Percentiles rank a stretch among this genome's conserved stretches.
Conservation (phyloP, 2,329 filamentous ascomycete species). For the Ascochyta pisi region DNA sequence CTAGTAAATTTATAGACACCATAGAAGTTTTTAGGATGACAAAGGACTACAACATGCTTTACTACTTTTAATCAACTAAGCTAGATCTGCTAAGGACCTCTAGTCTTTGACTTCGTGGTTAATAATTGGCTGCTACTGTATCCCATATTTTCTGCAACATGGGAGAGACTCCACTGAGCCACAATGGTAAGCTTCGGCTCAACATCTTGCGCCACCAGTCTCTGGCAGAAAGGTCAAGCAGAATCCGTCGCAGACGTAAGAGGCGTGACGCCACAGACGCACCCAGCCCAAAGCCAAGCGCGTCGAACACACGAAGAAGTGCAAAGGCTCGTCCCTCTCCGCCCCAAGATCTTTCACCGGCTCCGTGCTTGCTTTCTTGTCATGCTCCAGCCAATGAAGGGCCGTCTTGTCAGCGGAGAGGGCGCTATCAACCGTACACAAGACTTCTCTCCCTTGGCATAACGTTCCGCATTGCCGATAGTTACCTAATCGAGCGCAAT, state of each 20-base stretch:
- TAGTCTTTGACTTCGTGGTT: too few relatives aligned
- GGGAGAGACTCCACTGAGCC: neutral
- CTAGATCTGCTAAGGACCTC: too few relatives aligned
- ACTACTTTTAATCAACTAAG: too few relatives aligned
- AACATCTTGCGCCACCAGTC: neutral
- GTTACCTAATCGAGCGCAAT: constrained; percentile 5
- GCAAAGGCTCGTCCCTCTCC: constrained; percentile 21
- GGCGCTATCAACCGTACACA: neutral
- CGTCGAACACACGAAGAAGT: constrained; percentile 20
- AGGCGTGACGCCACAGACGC: constrained; percentile 6
- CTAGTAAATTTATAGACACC: too few relatives aligned
- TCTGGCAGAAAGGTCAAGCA: neutral
- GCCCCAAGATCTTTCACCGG: constrained; percentile 13
- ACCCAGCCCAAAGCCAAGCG: constrained; percentile 14
- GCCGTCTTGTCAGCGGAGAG: neutral
- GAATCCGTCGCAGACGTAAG: neutral
- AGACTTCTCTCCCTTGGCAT: constrained; percentile 15
- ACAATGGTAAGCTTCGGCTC: neutral
- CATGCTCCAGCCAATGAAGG: constrained; percentile 12
- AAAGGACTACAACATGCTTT: too few relatives aligned
- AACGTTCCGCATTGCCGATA: constrained; percentile 19
- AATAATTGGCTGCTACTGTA: too few relatives aligned
- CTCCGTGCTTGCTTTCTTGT: constrained; percentile 3
- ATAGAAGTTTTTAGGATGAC: too few relatives aligned
- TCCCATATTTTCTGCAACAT: too few relatives aligned